Evolutionary conservation across 2,329 filamentous ascomycete species (phyloP).

Genomic region (Diaporthe citrichinensis): DNA sequence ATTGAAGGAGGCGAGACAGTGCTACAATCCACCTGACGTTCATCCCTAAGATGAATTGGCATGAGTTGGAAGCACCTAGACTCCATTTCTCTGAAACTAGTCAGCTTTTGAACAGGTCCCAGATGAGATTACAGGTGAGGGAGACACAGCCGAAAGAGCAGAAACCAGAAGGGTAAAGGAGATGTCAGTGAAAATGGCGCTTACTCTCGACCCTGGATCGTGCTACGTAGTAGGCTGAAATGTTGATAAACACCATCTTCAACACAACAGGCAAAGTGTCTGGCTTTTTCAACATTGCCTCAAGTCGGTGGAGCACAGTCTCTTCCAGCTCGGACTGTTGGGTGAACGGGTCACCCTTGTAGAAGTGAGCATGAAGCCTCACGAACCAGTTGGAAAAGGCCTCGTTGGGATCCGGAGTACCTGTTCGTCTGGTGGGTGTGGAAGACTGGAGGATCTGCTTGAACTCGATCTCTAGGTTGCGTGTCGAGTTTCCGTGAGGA

Average conservation of each 20-base stretch:
- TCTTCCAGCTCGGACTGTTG: conserved; percentile 86
- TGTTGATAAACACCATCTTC: conserved; percentile 88
- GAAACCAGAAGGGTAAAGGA: not conserved
- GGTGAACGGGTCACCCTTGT: conserved; percentile 80
- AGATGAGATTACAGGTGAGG: conserved; percentile 10
- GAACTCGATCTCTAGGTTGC: conserved; percentile 87
- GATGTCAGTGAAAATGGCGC: conserved; percentile 42
- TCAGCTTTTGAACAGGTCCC: conserved; percentile 40
- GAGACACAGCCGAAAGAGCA: not conserved
- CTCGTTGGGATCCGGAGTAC: conserved; percentile 68
- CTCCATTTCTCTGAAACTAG: conserved; percentile 60
- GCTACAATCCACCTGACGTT: conserved; percentile 84
- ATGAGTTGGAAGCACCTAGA: conserved; percentile 61
- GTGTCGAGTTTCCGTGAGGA: conserved; percentile 80
- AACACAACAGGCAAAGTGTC: conserved; percentile 76
- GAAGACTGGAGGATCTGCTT: conserved; percentile 62
- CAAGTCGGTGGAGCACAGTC: conserved; percentile 85
- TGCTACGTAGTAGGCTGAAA: conserved; percentile 85
- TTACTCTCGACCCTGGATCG: conserved; percentile 70
- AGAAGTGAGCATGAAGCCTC: conserved; percentile 87
- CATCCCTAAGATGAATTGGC: conserved; percentile 79
- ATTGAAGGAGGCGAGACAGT: conserved; percentile 77
- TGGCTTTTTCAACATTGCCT: conserved; percentile 79
- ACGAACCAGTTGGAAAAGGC: conserved; percentile 86
- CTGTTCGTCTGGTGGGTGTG: conserved; percentile 50